These are phyloP conservation scores for Sarocladium brachiariae DNA, from an alignment of 2,329 filamentous ascomycete species.

Conservation along the genomic window DNA sequence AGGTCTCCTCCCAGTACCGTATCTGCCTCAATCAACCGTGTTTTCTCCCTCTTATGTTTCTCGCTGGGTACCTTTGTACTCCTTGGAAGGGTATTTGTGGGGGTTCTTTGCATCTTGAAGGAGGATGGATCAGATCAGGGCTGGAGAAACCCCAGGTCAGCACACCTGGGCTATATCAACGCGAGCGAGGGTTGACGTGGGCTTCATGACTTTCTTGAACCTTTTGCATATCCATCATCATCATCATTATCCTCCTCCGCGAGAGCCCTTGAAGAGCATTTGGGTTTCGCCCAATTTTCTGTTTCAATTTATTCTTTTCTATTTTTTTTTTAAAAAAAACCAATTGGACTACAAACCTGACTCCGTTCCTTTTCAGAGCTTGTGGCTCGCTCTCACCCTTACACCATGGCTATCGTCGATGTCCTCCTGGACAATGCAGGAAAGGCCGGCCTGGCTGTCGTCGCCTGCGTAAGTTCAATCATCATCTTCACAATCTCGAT, in stretches of 20 bases:
- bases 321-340: neutral
- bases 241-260: too few species aligned
- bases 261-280: too few species aligned
- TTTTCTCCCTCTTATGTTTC: neutral
- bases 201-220: neutral
- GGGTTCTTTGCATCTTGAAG: too few species aligned
- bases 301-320: neutral
- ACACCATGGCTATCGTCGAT: conserved; percentile 12
- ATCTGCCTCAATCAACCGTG: too few species aligned
- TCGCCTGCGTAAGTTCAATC: conserved; percentile 9
- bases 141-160: conserved; percentile 4
- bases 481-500: too few species aligned
- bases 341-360: too few species aligned
- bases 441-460: neutral
- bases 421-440: conserved; percentile 9
- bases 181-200: neutral
- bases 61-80: too few species aligned
- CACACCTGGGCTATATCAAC: conserved; percentile 9
- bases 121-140: conserved; percentile 4
- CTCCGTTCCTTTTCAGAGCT: neutral
- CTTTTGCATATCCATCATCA: neutral
- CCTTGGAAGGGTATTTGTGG: too few species aligned
- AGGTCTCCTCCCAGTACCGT: too few species aligned
- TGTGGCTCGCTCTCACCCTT: neutral
- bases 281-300: too few species aligned